These are phyloP conservation scores for Exophiala sp. DNA, from an alignment of 2,329 filamentous ascomycete species.

Conservation along the genomic window DNA sequence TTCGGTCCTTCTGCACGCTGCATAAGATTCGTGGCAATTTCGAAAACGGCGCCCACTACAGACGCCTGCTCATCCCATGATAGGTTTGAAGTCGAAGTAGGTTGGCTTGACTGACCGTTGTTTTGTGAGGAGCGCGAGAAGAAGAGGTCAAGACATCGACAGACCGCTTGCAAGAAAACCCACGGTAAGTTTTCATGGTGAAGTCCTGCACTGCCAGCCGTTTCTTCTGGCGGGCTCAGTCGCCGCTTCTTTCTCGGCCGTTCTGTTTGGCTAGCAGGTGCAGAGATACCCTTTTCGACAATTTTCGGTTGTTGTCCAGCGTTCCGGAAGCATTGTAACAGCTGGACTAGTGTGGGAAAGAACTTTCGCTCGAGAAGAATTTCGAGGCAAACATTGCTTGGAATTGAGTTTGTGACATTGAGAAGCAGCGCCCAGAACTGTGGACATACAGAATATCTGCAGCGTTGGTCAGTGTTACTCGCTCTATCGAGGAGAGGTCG, in stretches of 20 bases:
- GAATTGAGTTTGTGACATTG: constrained; percentile 18
- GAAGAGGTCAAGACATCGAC: constrained; percentile 13
- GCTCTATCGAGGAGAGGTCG: too few species aligned
- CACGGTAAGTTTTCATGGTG: constrained; percentile 2
- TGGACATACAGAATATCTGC: constrained; percentile 10
- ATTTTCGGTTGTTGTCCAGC: background rate
- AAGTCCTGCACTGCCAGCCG: background rate
- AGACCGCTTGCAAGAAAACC: constrained; percentile 16
- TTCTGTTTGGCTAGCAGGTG: background rate
- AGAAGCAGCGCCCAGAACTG: constrained; percentile 25
- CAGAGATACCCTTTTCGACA: background rate
- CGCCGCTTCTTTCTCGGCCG: constrained; percentile 23
- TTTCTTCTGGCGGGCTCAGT: background rate
- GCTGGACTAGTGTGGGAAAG: constrained; percentile 7
- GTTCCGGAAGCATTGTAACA: background rate
- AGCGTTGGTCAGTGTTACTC: background rate
- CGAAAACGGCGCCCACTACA: constrained; percentile 12
- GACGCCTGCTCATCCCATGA: constrained; percentile 7
- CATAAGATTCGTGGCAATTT: constrained; percentile 2
- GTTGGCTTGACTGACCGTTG: background rate
- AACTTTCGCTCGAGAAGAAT: constrained; percentile 26
- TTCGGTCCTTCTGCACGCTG: background rate
- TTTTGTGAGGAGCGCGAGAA: background rate
- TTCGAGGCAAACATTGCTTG: constrained; percentile 15
- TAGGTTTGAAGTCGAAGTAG: constrained; percentile 4